Percentiles rank a stretch among this genome's conserved stretches.
Conservation (phyloP, 1,284 basidiomycete species). For the Rhodotorula sp. region DNA sequence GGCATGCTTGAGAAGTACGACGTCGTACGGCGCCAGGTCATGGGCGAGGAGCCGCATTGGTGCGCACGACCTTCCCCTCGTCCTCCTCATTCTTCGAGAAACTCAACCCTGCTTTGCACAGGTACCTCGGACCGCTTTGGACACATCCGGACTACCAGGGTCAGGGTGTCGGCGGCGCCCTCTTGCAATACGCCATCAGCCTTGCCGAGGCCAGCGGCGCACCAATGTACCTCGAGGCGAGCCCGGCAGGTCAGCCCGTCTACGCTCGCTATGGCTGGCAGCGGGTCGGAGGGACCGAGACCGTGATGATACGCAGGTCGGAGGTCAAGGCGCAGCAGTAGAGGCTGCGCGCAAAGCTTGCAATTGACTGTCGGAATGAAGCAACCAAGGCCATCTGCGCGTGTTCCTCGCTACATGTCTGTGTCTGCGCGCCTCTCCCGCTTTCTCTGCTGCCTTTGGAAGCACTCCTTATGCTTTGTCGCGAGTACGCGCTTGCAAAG, state of each 20-base stretch:
- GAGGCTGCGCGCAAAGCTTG: not conserved
- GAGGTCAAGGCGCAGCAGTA: not conserved
- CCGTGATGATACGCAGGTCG: constrained; percentile 11
- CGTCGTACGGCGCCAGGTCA: not conserved
- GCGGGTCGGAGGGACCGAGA: constrained; percentile 12
- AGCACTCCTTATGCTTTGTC: too few relatives aligned
- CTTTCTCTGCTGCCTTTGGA: too few relatives aligned
- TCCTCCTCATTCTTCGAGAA: not conserved
- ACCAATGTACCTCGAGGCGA: constrained; percentile 21
- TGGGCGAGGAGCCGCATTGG: constrained; percentile 26
- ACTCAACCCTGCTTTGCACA: not conserved
- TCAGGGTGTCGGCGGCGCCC: constrained; percentile 5
- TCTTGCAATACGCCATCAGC: constrained; percentile 1
- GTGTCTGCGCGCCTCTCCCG: too few relatives aligned
- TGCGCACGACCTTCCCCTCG: not conserved
- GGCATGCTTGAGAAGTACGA: constrained; percentile 17
- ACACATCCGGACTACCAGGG: constrained; percentile 19
- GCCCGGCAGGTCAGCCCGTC: constrained; percentile 11
- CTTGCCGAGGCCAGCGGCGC: constrained; percentile 11
- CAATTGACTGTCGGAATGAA: too few relatives aligned
- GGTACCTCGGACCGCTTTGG: constrained; percentile 20
- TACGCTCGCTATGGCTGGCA: constrained; percentile 14
- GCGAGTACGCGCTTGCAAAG: too few relatives aligned
- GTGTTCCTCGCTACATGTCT: too few relatives aligned
- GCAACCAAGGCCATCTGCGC: too few relatives aligned